Percentiles rank a stretch among this genome's conserved stretches.
Conservation (phyloP, 768 basidiomycete genomes). For the Cytidiella melzeri region DNA sequence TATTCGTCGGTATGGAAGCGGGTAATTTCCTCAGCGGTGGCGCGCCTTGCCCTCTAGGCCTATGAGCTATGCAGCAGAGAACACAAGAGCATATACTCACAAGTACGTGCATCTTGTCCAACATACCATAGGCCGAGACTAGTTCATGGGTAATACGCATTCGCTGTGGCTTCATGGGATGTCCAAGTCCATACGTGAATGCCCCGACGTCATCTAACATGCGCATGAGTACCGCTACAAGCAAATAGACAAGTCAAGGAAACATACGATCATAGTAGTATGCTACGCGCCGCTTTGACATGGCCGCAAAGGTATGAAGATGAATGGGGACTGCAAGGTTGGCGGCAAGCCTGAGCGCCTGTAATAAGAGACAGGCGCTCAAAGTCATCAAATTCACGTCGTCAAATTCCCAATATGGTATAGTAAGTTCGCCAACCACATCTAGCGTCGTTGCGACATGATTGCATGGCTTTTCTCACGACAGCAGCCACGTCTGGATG, state of each 20-base stretch:
- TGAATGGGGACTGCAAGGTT: no score
- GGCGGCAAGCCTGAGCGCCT: no score
- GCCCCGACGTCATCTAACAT: slow-evolving; percentile 64
- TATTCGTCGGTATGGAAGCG: slow-evolving; percentile 98
- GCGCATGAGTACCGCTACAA: not conserved
- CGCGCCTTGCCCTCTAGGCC: slow-evolving; percentile 28
- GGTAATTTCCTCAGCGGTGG: slow-evolving; percentile 54
- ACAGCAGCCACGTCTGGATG: no score
- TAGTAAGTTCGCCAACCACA: not conserved
- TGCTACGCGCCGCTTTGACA: slow-evolving; percentile 70
- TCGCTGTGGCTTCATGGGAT: slow-evolving; percentile 95
- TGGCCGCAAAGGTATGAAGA: slow-evolving; percentile 22
- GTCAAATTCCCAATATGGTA: not conserved
- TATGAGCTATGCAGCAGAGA: not conserved
- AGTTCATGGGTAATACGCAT: slow-evolving; percentile 93
- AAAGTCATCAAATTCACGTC: no score
- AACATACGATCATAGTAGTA: slow-evolving; percentile 73
- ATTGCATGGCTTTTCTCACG: no score
- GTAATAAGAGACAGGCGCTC: not conserved
- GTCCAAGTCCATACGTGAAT: slow-evolving; percentile 81
- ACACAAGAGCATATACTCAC: slow-evolving; percentile 39
- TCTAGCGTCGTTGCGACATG: no score
- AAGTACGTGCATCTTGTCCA: slow-evolving; percentile 90
- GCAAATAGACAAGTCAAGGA: not conserved
- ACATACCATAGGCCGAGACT: slow-evolving; percentile 84